Evolutionary conservation across 108 stramenopile genomes (phyloP), one percentile per base, ranked within the genome.

Genomic region (Pseudonitzschia delicatissima): DNA sequence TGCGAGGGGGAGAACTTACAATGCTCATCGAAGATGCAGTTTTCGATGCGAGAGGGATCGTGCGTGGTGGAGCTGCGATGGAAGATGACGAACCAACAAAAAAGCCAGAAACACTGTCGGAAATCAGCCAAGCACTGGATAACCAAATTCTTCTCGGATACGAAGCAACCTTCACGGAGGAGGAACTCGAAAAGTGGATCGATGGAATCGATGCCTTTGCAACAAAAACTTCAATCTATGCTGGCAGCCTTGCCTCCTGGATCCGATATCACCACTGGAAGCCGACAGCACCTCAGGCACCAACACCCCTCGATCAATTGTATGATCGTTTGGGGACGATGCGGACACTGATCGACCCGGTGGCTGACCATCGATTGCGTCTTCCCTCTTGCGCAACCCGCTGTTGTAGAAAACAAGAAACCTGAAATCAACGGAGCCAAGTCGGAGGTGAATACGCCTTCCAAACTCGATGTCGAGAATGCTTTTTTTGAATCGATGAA

Each of bases 171-270:
- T 63, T 45, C 29, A 45, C 62, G 26, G 26, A 45, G 39, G 62
- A 63, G 44, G 62, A 7, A 42, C 27, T 63, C 37, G 62, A 44
- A 23, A 17, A 26, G 11, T 63, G 62, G 62, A 26, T 40, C 4
- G 37, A 40, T 4, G 23, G 17, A 20, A 63, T 63, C 29, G 42
- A 44, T 28, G 13, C 42, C 21, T n/a, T 63, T 29, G 42, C 25
- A 42, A 11, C 13, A 45, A 26, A 26, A 42, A 45, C 27, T 29
- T 8, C 23, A 63, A 45, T 29, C 37, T 23, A 13, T 25, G 26
- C 13, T 45, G 9, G 23, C 12, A 5, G 26, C 42, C 7, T 5
- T 45, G 23, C 23, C 27, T 36, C 35, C 44, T 23, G 6, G 17
- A 21, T 28, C 29, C 44, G 42, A 5, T 12, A 42, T 15, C 28